Evolutionary conservation across 1,284 basidiomycete species (phyloP).

Genomic region (Kwoniella shivajii): DNA sequence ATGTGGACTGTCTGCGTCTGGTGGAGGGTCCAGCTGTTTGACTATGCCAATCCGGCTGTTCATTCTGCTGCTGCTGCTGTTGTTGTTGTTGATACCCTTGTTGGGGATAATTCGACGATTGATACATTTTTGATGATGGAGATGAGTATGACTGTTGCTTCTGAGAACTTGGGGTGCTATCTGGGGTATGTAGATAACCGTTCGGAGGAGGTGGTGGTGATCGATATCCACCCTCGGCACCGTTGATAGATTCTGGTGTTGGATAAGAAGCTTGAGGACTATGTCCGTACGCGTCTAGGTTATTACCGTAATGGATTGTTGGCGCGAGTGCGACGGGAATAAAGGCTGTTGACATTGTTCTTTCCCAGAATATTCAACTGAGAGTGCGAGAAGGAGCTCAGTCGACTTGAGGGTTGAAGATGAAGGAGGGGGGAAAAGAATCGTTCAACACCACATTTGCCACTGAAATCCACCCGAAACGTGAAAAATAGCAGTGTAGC

Average conservation of each 20-base stretch:
- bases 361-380: too few species aligned
- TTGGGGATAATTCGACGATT: background rate
- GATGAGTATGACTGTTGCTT: background rate
- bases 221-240: background rate
- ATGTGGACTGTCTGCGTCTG: slow-evolving; percentile 1
- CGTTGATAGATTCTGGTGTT: background rate
- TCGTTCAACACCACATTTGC: too few species aligned
- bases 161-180: background rate
- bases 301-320: slow-evolving; percentile 7
- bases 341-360: slow-evolving; percentile 15
- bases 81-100: slow-evolving; percentile 4
- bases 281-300: background rate
- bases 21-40: slow-evolving; percentile 17
- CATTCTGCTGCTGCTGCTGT: slow-evolving; percentile 3
- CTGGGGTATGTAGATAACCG: background rate
- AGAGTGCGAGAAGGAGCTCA: too few species aligned
- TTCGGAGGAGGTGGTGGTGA: slow-evolving; percentile 8
- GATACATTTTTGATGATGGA: background rate
- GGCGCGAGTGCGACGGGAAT: slow-evolving; percentile 14
- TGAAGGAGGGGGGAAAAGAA: background rate
- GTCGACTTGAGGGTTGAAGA: background rate
- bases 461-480: too few species aligned
- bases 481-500: too few species aligned
- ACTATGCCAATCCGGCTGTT: slow-evolving; percentile 15
- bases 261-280: background rate